A percentile compares a stretch with the other conserved stretches of the same genome.
phyloP scores from a whole-genome alignment of 495 filamentous ascomycete genomes.

The Annulohypoxylon nitens region DNA sequence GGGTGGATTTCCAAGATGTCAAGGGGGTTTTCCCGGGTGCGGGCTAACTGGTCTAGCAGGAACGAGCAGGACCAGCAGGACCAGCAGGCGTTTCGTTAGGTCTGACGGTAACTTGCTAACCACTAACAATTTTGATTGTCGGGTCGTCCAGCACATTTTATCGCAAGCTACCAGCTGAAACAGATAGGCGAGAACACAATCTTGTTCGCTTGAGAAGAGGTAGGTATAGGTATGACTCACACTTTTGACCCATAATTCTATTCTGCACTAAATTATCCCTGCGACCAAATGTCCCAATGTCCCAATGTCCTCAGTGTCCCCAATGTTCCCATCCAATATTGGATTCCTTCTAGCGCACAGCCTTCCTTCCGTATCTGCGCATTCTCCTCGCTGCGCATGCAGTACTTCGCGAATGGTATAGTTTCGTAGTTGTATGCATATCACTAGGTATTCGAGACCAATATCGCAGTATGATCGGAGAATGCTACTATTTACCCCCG shows the following conservation, averaged over 20 bases:
- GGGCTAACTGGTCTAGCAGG: conserved; percentile 7
- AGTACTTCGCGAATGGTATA: not conserved
- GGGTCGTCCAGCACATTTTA: not conserved
- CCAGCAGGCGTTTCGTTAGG: conserved; percentile 4
- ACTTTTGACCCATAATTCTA: conserved; percentile 38
- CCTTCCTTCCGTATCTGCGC: conserved; percentile 41
- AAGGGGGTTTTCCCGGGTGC: conserved; percentile 27
- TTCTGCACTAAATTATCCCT: conserved; percentile 37
- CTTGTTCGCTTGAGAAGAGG: conserved; percentile 26
- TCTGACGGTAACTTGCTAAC: conserved; percentile 45
- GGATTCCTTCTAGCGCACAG: conserved; percentile 34
- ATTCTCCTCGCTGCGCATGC: conserved; percentile 21
- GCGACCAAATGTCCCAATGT: conserved; percentile 2
- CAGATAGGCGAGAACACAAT: conserved; percentile 45
- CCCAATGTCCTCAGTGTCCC: not conserved
- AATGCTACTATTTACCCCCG: not conserved
- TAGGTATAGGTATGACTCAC: conserved; percentile 47
- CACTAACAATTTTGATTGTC: conserved; percentile 50
- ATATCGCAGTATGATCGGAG: not conserved
- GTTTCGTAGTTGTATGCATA: not conserved
- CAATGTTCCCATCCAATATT: conserved; percentile 13
- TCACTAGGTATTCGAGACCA: not conserved
- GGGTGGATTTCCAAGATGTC: conserved; percentile 37
- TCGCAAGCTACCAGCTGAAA: conserved; percentile 42
- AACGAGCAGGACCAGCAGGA: no score